Base-by-base conservation (phyloP, 306 rosid species). In the Carpinus viminea region DNA sequence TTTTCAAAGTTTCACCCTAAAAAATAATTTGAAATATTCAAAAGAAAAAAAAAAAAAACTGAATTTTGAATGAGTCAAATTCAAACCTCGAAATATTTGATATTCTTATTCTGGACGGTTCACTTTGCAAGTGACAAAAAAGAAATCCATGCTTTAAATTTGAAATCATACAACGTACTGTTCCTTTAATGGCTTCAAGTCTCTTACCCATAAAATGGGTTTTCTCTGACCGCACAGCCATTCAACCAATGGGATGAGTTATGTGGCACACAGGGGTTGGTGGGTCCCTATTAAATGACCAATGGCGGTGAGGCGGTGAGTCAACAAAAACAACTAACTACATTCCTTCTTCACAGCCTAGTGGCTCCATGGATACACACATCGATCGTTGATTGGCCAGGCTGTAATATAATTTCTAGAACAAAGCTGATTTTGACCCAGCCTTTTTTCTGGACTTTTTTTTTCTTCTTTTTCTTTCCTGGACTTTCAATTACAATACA, bases 241-340 rank as follows among this genome's bases (percentile, higher is more conserved):
- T 69, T 73, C 70, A 55, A 73, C 88, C 83, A 86, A 80, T 84
- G 81, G 80, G 84, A 82, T 38, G 74, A 73, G 84, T 73, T 89
- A 83, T 87, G 89, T 89, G 89, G 88, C 87, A 83, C 73, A 66
- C 86, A 85, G 88, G 82, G 80, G 45, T 34, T 5, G 17, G 60
- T 68, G 79, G 93, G 52, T n/a, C 83, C 85, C 81, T 69, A 24
- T 1, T 7, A 53, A 68, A 26, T 74, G 78, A 77, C 55, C 70
- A 79, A 81, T 78, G 54, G 45, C 13, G 61, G 4, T 65, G 34
- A 45, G 73, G 73, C 78, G 12, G 68, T 66, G 34, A 47, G 93
- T 89, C 93, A 87, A 87, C 81, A 89, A 87, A 87, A 79, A 83
- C 93, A 85, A 69, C 91, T 76, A 24, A 24, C 26, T 24, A 45